Conservation (phyloP, 768 basidiomycete species). For the Sporobolomyces roseus region DNA sequence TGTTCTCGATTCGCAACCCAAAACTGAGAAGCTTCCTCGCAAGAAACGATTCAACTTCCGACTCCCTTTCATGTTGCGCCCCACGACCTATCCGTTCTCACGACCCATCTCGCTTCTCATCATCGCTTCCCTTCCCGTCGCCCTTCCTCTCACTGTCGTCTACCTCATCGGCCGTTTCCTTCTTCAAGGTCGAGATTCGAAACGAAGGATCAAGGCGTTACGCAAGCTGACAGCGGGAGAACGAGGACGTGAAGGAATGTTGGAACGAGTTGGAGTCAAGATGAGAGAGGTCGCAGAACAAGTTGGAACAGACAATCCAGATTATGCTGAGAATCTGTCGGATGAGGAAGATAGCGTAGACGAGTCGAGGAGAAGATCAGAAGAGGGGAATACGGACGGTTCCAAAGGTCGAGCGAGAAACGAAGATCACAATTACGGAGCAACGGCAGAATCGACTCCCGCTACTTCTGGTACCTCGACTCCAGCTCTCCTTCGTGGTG, state of each 20-base stretch:
- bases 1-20: slow-evolving; percentile 59
- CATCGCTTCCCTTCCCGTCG: slow-evolving; percentile 31
- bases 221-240: slow-evolving; percentile 5
- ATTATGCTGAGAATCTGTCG: slow-evolving; percentile 16
- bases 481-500: slow-evolving; percentile 3
- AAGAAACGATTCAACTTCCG: slow-evolving; percentile 59
- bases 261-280: slow-evolving; percentile 30
- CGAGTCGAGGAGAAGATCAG: too few relatives aligned
- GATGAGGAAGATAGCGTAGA: slow-evolving; percentile 9
- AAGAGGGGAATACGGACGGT: neutral
- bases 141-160: slow-evolving; percentile 34
- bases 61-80: slow-evolving; percentile 65
- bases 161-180: slow-evolving; percentile 56
- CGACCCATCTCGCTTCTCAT: slow-evolving; percentile 50
- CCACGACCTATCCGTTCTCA: slow-evolving; percentile 50
- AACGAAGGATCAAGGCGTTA: slow-evolving; percentile 61
- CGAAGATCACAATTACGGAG: slow-evolving; percentile 1
- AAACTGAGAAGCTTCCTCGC: slow-evolving; percentile 47
- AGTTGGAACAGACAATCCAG: slow-evolving; percentile 33
- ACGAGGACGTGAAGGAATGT: slow-evolving; percentile 29
- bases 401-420: neutral
- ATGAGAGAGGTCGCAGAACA: slow-evolving; percentile 31
- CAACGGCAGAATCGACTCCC: neutral
- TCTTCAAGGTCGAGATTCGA: slow-evolving; percentile 60
- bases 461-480: neutral